Evolutionary conservation across 1,284 basidiomycete species (phyloP), one percentile per base, ranked within the genome.

Genomic region (Rhizoctonia solani): DNA sequence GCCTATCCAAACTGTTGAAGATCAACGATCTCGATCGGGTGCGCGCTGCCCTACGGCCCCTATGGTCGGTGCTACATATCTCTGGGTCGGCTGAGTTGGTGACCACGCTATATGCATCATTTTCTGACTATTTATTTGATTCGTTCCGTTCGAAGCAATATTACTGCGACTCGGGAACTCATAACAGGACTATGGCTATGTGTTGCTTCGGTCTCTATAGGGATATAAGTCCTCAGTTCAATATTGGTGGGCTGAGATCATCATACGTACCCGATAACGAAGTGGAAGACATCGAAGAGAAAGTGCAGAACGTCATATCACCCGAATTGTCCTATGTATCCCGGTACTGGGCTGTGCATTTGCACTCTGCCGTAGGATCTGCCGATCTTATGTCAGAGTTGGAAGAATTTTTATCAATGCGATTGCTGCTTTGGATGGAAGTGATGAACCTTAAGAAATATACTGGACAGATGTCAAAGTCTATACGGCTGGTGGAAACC

Each of bases 381-480:
- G 8, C 23, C 8, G 1, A 44, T 27, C 23, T 53, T 1, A 3
- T 44, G 6, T 9, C 29, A n/a, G 25, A 13, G 14, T 25, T 65
- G 2, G 29, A 30, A 13, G 50, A 53, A 3, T 44, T 65, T 5
- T 16, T 65, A 9, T 65, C 49, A 1, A 9, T 21, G 34, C 49
- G 59, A 32, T 39, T 65, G 4, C 25, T 65, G 4, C 39, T 65
- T 6, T 65, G 59, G 59, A 52, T 52, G 39, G 59, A 65, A 21
- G 47, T 65, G 1, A 14, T 65, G 19, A 65, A 53, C 59, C 8
- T 65, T 27, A 52, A 53, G 25, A 41, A 53, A 11, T 21, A 27
- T 14, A 4, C 52, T 1, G 1, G 2, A 8, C 23, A 29, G 1
- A 49, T 47, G 5, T n/a, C 23, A 11, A 49, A 32, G 4, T 27